Evolutionary conservation across 345 rosid genomes (phyloP), one percentile per base, ranked within the genome.

Genomic region (Ailanthus altissimus): DNA sequence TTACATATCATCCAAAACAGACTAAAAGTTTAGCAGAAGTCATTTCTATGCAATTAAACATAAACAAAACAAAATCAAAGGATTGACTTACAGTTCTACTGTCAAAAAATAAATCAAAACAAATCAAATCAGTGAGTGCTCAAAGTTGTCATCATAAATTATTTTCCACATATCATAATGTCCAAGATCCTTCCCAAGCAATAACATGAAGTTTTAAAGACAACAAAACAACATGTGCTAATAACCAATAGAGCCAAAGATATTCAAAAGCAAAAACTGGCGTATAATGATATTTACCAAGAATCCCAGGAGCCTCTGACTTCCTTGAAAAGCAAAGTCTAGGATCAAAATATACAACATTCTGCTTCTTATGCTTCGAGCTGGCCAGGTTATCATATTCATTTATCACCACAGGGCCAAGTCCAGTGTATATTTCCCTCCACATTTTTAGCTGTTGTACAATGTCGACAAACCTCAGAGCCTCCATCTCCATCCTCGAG

Each of bases 401-500:
- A 72, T 59, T 70, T 16, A 80, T 80, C 73, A 84, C 89, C 49
- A 66, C 85, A 71, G 86, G 75, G 56, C 86, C 88, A 47, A 96
- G 97, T 64, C 81, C 85, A 69, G 81, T 70, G 74, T 86, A 88
- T 53, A 88, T 70, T 73, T 79, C 77, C 81, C 74, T 82, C 99
- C 99, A 96, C 59, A 90, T 46, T 59, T 84, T 86, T 72, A 79
- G 60, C 85, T 96, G 99, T 62, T 83, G 85, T 16, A 36, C 86
- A 81, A 85, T 56, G 64, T 90, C 77, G 32, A 78, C 84, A 84
- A 86, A 92, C 91, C 92, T 91, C 88, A 96, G 61, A 59, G 83
- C 83, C 90, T 89, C 93, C 90, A 96, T 74, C 84, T 89, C 93
- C 68, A 81, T 72, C 81, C 86, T 88, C 6, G 92, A 78, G 84